A percentile compares a stretch with the other conserved stretches of the same genome.
Conservation (phyloP, 2,329 filamentous ascomycete species). For the Chalara sp. region DNA sequence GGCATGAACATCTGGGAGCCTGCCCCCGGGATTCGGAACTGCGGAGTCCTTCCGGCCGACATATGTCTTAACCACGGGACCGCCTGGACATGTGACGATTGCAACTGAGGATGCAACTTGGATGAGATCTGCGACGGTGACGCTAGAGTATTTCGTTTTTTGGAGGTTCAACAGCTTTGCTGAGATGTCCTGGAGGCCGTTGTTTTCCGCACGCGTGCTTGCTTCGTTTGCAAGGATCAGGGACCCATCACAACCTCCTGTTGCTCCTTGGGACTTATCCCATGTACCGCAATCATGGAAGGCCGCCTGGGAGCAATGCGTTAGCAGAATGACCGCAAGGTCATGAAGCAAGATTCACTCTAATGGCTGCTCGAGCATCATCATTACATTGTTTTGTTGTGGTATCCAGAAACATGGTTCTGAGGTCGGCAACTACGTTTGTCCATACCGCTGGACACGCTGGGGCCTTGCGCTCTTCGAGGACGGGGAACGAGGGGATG, state of each 20-base stretch:
- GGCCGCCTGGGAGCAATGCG: not conserved
- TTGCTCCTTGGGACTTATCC: conserved; percentile 7
- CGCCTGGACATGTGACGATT: conserved; percentile 11
- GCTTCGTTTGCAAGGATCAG: conserved; percentile 9
- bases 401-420: not conserved
- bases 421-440: not conserved
- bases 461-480: not conserved
- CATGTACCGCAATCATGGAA: conserved; percentile 17
- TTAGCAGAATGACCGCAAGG: too few species aligned
- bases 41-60: conserved; percentile 12
- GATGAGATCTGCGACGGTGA: conserved; percentile 12
- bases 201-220: conserved; percentile 8
- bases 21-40: conserved; percentile 1
- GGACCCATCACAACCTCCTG: conserved; percentile 14
- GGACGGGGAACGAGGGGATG: not conserved
- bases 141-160: conserved; percentile 3
- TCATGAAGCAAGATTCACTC: not conserved
- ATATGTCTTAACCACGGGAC: conserved; percentile 10
- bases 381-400: not conserved
- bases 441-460: not conserved
- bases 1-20: conserved; percentile 6
- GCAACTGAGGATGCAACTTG: conserved; percentile 10
- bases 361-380: not conserved
- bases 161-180: conserved; percentile 7
- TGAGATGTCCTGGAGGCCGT: conserved; percentile 13